These are phyloP conservation scores for Avena atlantica DNA, from an alignment of 176 grass and related monocot species.

Conservation along the genomic window DNA sequence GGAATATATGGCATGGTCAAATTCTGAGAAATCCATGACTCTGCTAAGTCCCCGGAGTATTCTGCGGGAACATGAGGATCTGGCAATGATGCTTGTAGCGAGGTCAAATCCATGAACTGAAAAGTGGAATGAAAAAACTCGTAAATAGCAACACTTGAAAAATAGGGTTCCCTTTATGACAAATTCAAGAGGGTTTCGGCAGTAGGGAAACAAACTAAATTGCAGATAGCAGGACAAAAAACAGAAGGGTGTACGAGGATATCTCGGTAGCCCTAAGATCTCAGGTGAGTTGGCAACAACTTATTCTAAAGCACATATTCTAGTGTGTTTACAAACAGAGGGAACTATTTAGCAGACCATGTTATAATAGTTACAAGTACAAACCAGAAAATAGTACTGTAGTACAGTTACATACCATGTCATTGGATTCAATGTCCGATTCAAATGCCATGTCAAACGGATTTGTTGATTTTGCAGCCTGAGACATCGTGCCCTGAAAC, in stretches of 20 bases:
- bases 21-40: conserved; percentile 69
- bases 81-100: conserved; percentile 66
- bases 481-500: conserved; percentile 58
- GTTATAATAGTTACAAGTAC: background rate
- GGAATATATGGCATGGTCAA: conserved; percentile 51
- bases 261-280: conserved; percentile 20
- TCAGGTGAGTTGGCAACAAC: background rate
- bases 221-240: conserved; percentile 15
- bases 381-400: background rate
- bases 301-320: background rate
- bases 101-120: conserved; percentile 91
- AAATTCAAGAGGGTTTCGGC: conserved; percentile 13
- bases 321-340: conserved; percentile 1
- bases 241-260: background rate
- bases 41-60: conserved; percentile 44
- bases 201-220: conserved; percentile 11
- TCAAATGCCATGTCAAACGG: conserved; percentile 85
- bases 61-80: conserved; percentile 52
- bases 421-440: conserved; percentile 44
- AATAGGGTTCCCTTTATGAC: background rate
- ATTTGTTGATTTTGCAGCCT: conserved; percentile 73
- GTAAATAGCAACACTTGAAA: background rate
- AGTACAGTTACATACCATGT: conserved; percentile 56
- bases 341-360: conserved; percentile 17
- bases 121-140: conserved; percentile 20